A percentile compares a stretch with the other conserved stretches of the same genome.
Evolutionary conservation across 2,329 filamentous ascomycete species (phyloP).

Genomic region (Calycina herbarum): DNA sequence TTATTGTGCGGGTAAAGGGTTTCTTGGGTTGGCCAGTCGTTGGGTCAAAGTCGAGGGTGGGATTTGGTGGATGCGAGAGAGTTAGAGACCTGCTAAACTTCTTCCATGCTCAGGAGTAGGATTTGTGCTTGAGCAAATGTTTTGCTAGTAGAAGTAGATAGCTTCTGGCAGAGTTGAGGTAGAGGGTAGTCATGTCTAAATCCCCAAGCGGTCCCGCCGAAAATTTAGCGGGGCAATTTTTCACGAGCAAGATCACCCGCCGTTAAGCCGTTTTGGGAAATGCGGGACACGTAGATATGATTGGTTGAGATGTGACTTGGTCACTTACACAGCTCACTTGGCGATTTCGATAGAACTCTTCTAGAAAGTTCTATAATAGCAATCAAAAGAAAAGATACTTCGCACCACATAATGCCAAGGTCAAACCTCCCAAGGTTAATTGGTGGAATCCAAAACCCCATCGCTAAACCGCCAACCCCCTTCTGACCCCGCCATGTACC

Average conservation of each 20-base stretch:
- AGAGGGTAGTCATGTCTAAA: neutral
- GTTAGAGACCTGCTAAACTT: neutral
- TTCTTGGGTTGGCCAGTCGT: neutral
- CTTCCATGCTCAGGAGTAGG: neutral
- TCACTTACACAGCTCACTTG: neutral
- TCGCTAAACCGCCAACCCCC: neutral
- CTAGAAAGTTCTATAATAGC: no score
- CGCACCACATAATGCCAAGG: neutral
- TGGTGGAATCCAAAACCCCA: slow-evolving; percentile 3
- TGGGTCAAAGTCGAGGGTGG: neutral
- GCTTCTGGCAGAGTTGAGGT: neutral
- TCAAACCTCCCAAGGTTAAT: neutral
- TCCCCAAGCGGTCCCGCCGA: neutral
- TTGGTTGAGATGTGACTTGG: neutral
- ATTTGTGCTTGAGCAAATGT: slow-evolving; percentile 7
- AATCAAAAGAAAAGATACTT: no score
- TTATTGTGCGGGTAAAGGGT: neutral
- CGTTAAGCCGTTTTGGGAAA: neutral
- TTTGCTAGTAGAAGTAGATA: neutral
- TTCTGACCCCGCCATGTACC: neutral
- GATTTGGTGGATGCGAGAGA: neutral
- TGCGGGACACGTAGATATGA: neutral
- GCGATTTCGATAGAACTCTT: no score
- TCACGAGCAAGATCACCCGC: slow-evolving; percentile 2
- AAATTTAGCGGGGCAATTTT: slow-evolving; percentile 23